Evolutionary conservation across 768 basidiomycete genomes (phyloP), one percentile per base, ranked within the genome.

Genomic region (Sporobolomyces roseus): DNA sequence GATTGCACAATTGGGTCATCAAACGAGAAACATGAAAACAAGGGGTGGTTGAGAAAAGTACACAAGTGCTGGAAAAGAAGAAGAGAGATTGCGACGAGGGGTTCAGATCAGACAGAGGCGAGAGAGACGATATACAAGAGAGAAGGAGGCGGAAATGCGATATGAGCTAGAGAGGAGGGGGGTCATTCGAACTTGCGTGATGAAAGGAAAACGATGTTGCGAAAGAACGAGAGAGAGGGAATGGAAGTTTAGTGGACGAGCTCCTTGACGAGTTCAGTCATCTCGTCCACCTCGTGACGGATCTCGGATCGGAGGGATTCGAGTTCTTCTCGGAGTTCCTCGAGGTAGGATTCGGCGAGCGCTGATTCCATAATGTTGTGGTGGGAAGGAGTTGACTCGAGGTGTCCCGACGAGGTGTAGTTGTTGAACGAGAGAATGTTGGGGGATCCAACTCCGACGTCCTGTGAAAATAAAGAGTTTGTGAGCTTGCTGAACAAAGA

Each of bases 361-460:
- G 61, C 54, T 12, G 58, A 25, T 23, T 60, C 52, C 43, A 64
- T 9, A 12, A 60, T 60, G 58, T 33, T 46, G 25, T 59, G 4
- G 43, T 46, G 43, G 25, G 58, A 48, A 6, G 45, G 9, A 23
- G 45, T n/a, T n/a, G 21, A 25, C 33, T 35, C 21, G 61, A 30
- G n/a, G 48, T 49, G 27, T 16, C 27, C 61, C 32, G 63, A 56
- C 4, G 58, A 29, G 73, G 85, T 56, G 61, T 55, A 68, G 72
- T 91, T 91, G 82, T 91, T 91, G 81, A 84, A 92, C 72, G 89
- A 83, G 76, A 93, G 81, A 77, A 85, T 70, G 81, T 93, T 91
- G 48, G 83, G 80, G 4, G 89, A 87, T 54, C 83, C 78, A 1
- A 71, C 61, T 3, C 85, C 85, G 13, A 80, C 69, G 65, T 69